A percentile compares a stretch with the other conserved stretches of the same genome.
phyloP scores from a whole-genome alignment of 331 rosid genomes.

The Rhamnella rubrinervis region DNA sequence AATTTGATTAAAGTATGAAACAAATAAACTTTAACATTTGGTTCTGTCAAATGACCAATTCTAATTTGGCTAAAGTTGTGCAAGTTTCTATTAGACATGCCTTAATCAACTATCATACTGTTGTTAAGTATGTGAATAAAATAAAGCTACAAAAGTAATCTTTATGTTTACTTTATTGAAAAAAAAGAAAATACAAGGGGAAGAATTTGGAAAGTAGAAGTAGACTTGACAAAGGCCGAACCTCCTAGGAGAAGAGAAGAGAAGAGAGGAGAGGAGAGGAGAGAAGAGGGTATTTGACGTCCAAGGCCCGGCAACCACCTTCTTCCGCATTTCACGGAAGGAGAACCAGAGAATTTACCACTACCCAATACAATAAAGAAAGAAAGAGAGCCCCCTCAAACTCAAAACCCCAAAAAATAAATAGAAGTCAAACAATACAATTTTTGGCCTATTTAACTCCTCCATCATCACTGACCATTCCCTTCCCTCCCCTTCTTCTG shows the following conservation, averaged over 20 bases:
- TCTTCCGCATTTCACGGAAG: conserved; percentile 46
- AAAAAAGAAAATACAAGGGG: not conserved
- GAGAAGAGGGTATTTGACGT: conserved; percentile 39
- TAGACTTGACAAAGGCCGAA: not conserved
- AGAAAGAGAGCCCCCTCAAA: not conserved
- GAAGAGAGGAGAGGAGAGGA: conserved; percentile 19
- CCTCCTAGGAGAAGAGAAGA: conserved; percentile 20
- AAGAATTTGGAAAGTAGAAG: not conserved
- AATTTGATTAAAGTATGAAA: too few relatives aligned
- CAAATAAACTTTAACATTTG: too few relatives aligned
- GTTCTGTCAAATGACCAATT: too few relatives aligned
- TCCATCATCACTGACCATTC: conserved; percentile 11
- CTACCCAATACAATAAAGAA: not conserved
- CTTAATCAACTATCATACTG: not conserved
- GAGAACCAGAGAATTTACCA: not conserved
- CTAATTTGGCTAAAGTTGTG: too few relatives aligned
- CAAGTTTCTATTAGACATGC: too few relatives aligned
- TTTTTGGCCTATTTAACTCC: conserved; percentile 43
- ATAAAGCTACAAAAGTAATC: not conserved
- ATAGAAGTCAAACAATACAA: conserved; percentile 37
- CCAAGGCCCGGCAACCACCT: conserved; percentile 52
- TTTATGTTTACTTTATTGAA: too few relatives aligned
- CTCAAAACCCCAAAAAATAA: not conserved
- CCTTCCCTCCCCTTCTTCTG: conserved; percentile 20
- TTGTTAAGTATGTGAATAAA: not conserved